Base-by-base conservation (phyloP, 1,284 basidiomycete genomes). In the Xanthoconium separans region DNA sequence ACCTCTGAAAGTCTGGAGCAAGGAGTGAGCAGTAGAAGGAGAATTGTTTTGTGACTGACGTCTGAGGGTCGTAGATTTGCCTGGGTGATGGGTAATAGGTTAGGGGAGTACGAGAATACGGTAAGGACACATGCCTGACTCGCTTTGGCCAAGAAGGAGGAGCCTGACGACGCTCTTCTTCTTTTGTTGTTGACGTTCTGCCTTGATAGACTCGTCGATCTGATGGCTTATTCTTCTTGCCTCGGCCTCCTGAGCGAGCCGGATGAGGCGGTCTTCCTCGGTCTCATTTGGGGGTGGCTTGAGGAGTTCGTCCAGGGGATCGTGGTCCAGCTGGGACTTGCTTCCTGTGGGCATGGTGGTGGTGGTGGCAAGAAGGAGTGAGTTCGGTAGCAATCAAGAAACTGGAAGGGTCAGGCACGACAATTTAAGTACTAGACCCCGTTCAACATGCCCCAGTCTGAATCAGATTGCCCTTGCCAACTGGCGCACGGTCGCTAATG, bases 21-120 rank as follows among this genome's bases (percentile, higher is more conserved):
- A 44, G 12, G 44, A 31, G 36, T 54, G 30, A 59, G 51, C 6
- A 34, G 45, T 27, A 34, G 31, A 6, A 16, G 8, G 36, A 3
- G 24, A 20, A 29, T 24, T 49, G 41, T 42, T 20, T 34, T 53
- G 52, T 36, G 55, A 81, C 85, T 73, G 68, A 88, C 86, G 87
- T 67, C 87, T 74, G 39, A 90, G 74, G 6, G 87, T 90, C 1
- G 87, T 89, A 0, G 84, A 87, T 76, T 89, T 89, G 59, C 81
- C 85, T 86, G 34, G 2, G 5, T 8, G 16, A 7, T 36, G 39
- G 39, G 37, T 6, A 20, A 18, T 30, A 20, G 13, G 53, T 49
- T 8, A 58, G 54, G 48, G 45, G 16, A 31, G 5, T 39, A 4
- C 20, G 49, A 10, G 31, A 15, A 20, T 9, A 24, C 1, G 27